These are phyloP conservation scores for Ormosia emarginata DNA, from an alignment of 306 rosid species.

Conservation along the genomic window DNA sequence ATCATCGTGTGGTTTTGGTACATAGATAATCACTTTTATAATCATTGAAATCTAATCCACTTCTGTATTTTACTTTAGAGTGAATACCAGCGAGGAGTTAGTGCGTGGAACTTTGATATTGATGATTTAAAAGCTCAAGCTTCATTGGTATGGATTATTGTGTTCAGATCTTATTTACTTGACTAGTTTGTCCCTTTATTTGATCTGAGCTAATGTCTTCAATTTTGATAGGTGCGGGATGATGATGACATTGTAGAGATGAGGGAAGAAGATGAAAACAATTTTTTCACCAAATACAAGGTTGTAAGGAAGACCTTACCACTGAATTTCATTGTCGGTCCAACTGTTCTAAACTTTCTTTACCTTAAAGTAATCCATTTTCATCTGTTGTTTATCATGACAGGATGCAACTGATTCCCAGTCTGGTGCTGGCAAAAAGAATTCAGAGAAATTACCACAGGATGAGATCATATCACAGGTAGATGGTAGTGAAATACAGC, in stretches of 20 bases:
- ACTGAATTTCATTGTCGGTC: background rate
- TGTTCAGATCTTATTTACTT: background rate
- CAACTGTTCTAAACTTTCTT: too few relatives aligned
- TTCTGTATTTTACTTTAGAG: constrained; percentile 47
- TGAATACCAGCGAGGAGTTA: constrained; percentile 98
- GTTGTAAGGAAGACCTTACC: background rate
- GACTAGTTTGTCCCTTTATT: background rate
- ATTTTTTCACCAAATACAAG: constrained; percentile 8
- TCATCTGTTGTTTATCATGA: too few relatives aligned
- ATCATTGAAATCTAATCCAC: constrained; percentile 24
- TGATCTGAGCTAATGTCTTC: constrained; percentile 17
- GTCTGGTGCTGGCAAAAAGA: too few relatives aligned
- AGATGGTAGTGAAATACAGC: too few relatives aligned
- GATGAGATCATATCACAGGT: too few relatives aligned
- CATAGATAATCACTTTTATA: background rate
- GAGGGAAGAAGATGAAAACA: constrained; percentile 68
- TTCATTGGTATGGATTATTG: constrained; percentile 60
- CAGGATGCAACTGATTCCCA: too few relatives aligned
- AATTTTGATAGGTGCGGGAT: constrained; percentile 55
- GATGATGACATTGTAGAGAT: constrained; percentile 67
- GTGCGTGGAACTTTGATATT: constrained; percentile 97
- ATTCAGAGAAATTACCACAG: too few relatives aligned
- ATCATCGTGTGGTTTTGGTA: background rate
- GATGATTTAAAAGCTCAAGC: constrained; percentile 98
- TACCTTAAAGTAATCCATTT: too few relatives aligned